A percentile compares a stretch with the other conserved stretches of the same genome.
Evolutionary conservation across 192 early-diverging fungal species (phyloP).

Genomic region (Fimicolochytrium jonesii): DNA sequence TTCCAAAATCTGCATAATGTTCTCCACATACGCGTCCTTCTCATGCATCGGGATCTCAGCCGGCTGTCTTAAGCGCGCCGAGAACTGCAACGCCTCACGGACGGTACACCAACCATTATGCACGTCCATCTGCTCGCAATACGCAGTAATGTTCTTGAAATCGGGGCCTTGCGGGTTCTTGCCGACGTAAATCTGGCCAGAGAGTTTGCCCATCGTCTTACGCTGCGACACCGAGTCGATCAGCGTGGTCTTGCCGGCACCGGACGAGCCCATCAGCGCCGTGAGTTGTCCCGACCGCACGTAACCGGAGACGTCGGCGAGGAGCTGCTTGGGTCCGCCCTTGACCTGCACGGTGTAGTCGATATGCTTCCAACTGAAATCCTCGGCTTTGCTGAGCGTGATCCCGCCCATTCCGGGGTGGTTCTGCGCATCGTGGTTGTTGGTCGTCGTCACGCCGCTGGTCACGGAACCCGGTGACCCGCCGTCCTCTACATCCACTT

Average conservation of each 20-base stretch:
- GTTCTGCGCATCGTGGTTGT: background rate
- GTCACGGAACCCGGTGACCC: background rate
- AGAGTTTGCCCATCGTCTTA: conserved; percentile 58
- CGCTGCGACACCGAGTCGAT: conserved; percentile 37
- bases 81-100: conserved; percentile 72
- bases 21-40: conserved; percentile 72
- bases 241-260: conserved; percentile 51
- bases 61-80: conserved; percentile 43
- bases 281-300: conserved; percentile 76
- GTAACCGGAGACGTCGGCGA: conserved; percentile 65
- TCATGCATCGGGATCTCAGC: conserved; percentile 57
- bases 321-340: conserved; percentile 58
- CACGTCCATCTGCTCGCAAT: conserved; percentile 75
- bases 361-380: conserved; percentile 41
- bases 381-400: conserved; percentile 10
- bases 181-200: conserved; percentile 55
- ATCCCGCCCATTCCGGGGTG: background rate
- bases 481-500: background rate
- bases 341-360: conserved; percentile 67
- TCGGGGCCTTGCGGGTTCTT: conserved; percentile 9
- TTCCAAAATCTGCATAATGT: conserved; percentile 71
- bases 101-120: conserved; percentile 48
- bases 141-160: conserved; percentile 43
- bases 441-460: no score
- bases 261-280: conserved; percentile 56